Base-by-base conservation (phyloP, 306 rosid genomes). In the Sindora glabra region DNA sequence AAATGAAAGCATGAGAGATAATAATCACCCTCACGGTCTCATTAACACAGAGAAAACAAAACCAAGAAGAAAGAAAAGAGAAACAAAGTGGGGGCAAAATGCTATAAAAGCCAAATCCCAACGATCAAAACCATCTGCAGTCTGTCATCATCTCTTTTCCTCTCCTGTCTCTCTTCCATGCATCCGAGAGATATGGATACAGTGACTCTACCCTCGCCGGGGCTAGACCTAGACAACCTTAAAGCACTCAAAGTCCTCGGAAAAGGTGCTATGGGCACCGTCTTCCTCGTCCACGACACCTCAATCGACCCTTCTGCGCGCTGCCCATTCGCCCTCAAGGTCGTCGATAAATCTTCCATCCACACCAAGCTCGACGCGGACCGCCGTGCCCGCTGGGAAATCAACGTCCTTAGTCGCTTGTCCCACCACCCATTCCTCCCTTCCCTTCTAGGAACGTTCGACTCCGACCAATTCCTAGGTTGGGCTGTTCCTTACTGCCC, bases 241-340 rank as follows among this genome's bases (percentile, higher is more conserved):
- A 80, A 9, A 59, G 73, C 89, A 9, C 52, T 94, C 24, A 80
- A 84, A 52, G 72, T 94, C 30, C 82, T 94, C 1, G 99, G 99
- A 0, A 80, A 82, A 29, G 99, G 99, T 5, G 99, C 94, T 56
- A 86, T 89, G 99, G 99, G 99, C 8, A 94, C 97, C 3, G 99
- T 94, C 37, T 84, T 89, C 71, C 80, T 94, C 8, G 87, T 89
- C 55, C 83, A 82, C 53, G 68, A 86, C 66, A 64, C 23, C 21
- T 5, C 26, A 0, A 2, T 59, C 1, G 83, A 76, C 15, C 74
- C 77, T 0, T 17, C 67, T 1, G 74, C 79, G 33, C 3, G 42
- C 26, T 19, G 11, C 37, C 77, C 82, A 0, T 82, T 83, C 49
- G 99, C 99, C 0, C 82, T 94, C 47, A 89, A 94, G 46, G 87